Percentiles rank a stretch among this genome's conserved stretches.
phyloP scores from a whole-genome alignment of 257 asterid genomes.

The Coffea eugenioides region DNA sequence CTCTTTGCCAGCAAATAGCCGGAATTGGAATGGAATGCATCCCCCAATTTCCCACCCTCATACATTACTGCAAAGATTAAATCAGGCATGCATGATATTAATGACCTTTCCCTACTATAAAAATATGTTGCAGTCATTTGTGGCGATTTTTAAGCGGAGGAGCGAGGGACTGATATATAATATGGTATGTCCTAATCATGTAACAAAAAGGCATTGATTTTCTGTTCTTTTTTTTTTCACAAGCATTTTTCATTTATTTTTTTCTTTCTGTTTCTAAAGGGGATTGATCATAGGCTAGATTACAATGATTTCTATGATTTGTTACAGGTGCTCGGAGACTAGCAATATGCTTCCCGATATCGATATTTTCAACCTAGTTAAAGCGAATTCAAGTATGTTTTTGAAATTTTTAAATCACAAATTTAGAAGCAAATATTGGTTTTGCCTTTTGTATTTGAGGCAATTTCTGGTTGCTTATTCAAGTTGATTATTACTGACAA shows the following conservation, averaged over 20 bases:
- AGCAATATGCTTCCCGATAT: slow-evolving; percentile 49
- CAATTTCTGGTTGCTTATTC: neutral
- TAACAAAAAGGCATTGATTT: neutral
- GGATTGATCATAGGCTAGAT: neutral
- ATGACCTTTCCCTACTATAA: neutral
- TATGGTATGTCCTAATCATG: slow-evolving; percentile 43
- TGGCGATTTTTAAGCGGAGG: slow-evolving; percentile 74
- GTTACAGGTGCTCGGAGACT: slow-evolving; percentile 75
- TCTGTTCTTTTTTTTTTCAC: neutral
- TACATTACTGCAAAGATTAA: neutral
- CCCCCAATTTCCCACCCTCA: neutral
- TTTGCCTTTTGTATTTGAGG: neutral
- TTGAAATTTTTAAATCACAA: neutral
- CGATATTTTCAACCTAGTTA: slow-evolving; percentile 39
- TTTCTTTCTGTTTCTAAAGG: neutral
- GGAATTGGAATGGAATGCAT: neutral
- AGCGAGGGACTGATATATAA: slow-evolving; percentile 59
- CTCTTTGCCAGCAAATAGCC: neutral
- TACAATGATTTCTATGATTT: neutral
- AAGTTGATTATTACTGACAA: neutral
- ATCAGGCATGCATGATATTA: neutral
- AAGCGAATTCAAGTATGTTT: slow-evolving; percentile 49
- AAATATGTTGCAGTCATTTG: slow-evolving; percentile 45
- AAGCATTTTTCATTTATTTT: neutral
- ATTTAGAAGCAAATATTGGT: neutral